phyloP scores from a whole-genome alignment of 2,329 filamentous ascomycete genomes.

The Cordyceps tenuipes region DNA sequence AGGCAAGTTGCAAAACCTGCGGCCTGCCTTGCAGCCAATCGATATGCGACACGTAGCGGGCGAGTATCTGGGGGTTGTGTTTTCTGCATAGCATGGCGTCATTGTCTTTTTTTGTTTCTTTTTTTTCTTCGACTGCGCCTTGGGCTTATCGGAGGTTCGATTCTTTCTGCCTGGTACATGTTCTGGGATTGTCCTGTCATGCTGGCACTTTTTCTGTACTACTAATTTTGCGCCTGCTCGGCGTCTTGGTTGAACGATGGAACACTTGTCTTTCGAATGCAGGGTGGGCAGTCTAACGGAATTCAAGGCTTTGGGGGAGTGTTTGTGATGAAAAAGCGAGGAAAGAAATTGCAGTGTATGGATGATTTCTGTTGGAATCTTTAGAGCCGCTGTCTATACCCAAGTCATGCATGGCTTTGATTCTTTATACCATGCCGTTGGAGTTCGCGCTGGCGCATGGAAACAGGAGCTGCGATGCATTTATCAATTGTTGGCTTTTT shows the following conservation, averaged over 20 bases:
- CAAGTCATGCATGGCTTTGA: not conserved
- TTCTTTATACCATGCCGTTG: not conserved
- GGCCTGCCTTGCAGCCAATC: no score
- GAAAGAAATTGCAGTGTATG: not conserved
- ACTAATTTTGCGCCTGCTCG: not conserved
- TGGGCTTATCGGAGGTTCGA: not conserved
- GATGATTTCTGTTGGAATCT: not conserved
- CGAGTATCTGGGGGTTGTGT: not conserved
- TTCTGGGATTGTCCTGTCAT: not conserved
- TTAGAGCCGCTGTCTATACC: not conserved
- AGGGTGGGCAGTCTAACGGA: not conserved
- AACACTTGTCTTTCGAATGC: not conserved
- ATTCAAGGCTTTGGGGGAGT: not conserved
- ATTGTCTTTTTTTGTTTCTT: not conserved
- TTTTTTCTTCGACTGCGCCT: not conserved
- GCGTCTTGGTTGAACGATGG: conserved; percentile 1
- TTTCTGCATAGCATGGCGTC: conserved; percentile 11
- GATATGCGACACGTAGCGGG: not conserved
- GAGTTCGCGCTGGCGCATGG: not conserved
- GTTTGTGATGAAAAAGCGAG: not conserved
- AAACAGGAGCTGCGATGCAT: not conserved
- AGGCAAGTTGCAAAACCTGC: not conserved
- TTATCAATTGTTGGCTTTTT: not conserved
- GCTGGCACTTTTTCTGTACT: not conserved
- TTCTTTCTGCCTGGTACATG: not conserved